A percentile compares a stretch with the other conserved stretches of the same genome.
phyloP scores from a whole-genome alignment of 1,284 basidiomycete species.

The Mycena sp. region DNA sequence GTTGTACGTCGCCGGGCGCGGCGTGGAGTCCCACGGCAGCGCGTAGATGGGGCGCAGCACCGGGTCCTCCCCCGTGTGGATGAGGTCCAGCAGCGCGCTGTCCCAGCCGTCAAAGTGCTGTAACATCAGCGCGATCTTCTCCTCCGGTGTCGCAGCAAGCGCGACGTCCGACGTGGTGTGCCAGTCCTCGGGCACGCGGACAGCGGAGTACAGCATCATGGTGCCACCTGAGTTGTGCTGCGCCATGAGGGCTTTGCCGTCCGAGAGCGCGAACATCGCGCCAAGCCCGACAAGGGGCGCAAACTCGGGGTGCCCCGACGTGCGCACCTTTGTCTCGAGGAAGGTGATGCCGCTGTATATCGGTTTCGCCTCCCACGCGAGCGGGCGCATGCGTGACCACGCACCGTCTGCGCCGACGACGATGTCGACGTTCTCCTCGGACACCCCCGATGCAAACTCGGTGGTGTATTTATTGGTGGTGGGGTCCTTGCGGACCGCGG shows the following conservation, averaged over 20 bases:
- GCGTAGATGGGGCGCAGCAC: conserved; percentile 30
- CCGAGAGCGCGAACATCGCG: conserved; percentile 34
- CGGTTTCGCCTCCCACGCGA: conserved; percentile 42
- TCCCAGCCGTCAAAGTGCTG: conserved; percentile 39
- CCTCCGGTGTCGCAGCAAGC: conserved; percentile 15
- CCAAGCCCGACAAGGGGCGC: conserved; percentile 41
- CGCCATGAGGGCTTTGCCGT: conserved; percentile 40
- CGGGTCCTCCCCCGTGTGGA: conserved; percentile 34
- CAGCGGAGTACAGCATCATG: conserved; percentile 41
- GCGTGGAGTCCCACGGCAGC: conserved; percentile 22
- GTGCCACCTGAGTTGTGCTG: conserved; percentile 43
- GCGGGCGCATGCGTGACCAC: conserved; percentile 48
- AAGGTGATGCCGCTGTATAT: conserved; percentile 44
- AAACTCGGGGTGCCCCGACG: conserved; percentile 33
- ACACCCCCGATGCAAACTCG: conserved; percentile 16
- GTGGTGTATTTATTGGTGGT: conserved; percentile 9
- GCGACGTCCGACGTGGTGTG: conserved; percentile 14
- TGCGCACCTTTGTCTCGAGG: conserved; percentile 40
- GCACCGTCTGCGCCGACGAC: conserved; percentile 56
- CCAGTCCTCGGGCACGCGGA: conserved; percentile 39
- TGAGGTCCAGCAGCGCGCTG: conserved; percentile 30
- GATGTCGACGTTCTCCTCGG: conserved; percentile 35
- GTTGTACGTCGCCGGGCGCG: conserved; percentile 13
- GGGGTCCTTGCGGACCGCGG: background rate
- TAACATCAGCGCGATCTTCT: conserved; percentile 15